Conservation (phyloP, 805 yeast genomes). For the Candida chilensis region DNA sequence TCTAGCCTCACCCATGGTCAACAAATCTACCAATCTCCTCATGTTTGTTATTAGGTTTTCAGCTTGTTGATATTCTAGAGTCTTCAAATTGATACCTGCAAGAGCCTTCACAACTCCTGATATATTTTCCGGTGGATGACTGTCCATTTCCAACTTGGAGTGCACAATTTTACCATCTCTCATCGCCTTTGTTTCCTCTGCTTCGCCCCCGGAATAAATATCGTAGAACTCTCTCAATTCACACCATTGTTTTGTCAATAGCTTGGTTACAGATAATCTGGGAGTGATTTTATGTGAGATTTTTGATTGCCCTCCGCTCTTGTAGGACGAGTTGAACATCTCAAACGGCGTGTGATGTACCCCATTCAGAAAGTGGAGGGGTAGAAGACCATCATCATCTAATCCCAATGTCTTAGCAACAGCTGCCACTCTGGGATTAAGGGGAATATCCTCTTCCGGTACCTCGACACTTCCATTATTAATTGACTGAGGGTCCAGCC, state of each 20-base stretch:
- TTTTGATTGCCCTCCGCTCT: no score
- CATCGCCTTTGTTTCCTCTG: constrained; percentile 28
- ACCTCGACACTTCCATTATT: no score
- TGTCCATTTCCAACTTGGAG: constrained; percentile 30
- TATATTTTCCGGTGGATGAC: constrained; percentile 23
- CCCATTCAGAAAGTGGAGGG: no score
- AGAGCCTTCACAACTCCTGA: constrained; percentile 5
- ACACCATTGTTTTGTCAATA: constrained; percentile 59
- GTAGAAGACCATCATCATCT: no score
- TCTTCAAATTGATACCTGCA: constrained; percentile 7
- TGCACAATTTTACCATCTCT: constrained; percentile 39
- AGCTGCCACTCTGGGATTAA: no score
- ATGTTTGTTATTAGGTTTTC: constrained; percentile 31
- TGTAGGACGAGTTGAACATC: no score
- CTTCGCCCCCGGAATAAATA: constrained; percentile 33
- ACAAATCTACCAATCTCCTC: constrained; percentile 28
- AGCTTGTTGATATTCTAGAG: constrained; percentile 12
- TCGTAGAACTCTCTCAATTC: constrained; percentile 50
- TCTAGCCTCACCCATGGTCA: constrained; percentile 44
- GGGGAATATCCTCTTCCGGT: no score
- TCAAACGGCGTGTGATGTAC: no score
- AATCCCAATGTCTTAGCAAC: no score
- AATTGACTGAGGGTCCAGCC: no score
- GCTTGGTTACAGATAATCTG: constrained; percentile 49
- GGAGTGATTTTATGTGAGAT: no score